These are phyloP conservation scores for Calonectria henricotiae DNA, from an alignment of 2,329 filamentous ascomycete genomes.

Conservation along the genomic window DNA sequence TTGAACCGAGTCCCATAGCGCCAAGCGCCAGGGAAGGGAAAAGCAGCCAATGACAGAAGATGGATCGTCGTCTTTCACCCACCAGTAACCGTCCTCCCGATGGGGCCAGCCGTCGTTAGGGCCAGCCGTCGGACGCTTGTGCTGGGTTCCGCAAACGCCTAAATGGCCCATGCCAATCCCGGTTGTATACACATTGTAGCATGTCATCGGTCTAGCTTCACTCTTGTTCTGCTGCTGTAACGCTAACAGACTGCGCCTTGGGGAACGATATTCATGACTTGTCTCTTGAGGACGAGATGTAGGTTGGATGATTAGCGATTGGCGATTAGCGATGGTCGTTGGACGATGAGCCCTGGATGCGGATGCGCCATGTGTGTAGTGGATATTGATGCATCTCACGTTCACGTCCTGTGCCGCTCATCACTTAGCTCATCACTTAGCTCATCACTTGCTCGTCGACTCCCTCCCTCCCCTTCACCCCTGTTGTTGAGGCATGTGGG, in stretches of 20 bases:
- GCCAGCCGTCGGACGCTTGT: background rate
- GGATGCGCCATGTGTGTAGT: background rate
- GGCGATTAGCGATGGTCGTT: background rate
- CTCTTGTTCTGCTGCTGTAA: background rate
- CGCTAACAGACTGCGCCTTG: conserved; percentile 7
- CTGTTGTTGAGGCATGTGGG: background rate
- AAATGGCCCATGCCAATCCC: conserved; percentile 3
- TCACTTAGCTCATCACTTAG: no score
- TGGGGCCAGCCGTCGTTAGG: background rate
- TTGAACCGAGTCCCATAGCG: background rate
- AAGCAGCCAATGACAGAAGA: background rate
- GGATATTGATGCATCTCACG: no score
- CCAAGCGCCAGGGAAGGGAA: background rate
- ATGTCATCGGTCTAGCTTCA: background rate
- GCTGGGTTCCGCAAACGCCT: background rate
- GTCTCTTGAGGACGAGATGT: background rate
- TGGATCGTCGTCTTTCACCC: background rate
- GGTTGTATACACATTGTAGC: background rate
- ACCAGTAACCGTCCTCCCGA: background rate
- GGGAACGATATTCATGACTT: background rate
- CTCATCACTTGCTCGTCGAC: no score
- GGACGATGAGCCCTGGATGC: background rate
- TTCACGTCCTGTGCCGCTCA: background rate
- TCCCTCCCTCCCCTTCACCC: background rate
- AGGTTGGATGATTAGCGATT: background rate